Base-by-base conservation (phyloP, 1,139 yeast species). In the Protomyces inundatus region DNA sequence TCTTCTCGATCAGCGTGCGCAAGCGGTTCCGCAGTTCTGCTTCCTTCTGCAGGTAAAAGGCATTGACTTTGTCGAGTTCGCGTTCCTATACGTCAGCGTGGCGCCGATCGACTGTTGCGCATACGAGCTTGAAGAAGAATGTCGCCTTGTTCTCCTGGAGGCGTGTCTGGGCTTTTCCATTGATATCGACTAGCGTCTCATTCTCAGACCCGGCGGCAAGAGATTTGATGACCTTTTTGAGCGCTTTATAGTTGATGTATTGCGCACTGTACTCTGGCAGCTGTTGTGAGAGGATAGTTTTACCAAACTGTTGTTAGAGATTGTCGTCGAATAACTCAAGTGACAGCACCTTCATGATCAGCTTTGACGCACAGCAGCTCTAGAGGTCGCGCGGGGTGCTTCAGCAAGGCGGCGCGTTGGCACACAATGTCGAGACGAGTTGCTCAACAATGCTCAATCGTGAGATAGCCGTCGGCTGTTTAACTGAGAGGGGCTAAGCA, bases 1-100 rank as follows among this genome's bases (percentile, higher is more conserved):
- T 14, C 16, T 40, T 56, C 16, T 51, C 53, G 4, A 36, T 33
- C 46, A 55, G 9, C 32, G 51, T 46, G 36, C 6, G 6, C 16
- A 65, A 32, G 23, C 54, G 50, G n/a, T 37, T 37, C 6, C 65
- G 33, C 36, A 78, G 74, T 72, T 90, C 95, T 3, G 95, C 86
- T 74, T 93, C 98, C 73, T 90, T 91, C 72, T 89, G 96, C 55
- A 90, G 77, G 73, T 93, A 93, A 73, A 90, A 91, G 16, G 85
- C 81, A 74, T 95, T 93, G 65, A 93, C 98, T 73, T 91, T 93
- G 71, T 93, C 98, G 69, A 93, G 79, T 73, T 93, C 98, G 70
- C 98, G 83, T 73, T 93, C 98, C 62, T 58, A 39, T 4, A 12
- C 66, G 58, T 39, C 10, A n/a, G 55, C 7, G 4, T 3, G 36